A percentile compares a stretch with the other conserved stretches of the same genome.
Conservation (phyloP, 2,329 filamentous ascomycete species). For the Stachybotrys elegans region DNA sequence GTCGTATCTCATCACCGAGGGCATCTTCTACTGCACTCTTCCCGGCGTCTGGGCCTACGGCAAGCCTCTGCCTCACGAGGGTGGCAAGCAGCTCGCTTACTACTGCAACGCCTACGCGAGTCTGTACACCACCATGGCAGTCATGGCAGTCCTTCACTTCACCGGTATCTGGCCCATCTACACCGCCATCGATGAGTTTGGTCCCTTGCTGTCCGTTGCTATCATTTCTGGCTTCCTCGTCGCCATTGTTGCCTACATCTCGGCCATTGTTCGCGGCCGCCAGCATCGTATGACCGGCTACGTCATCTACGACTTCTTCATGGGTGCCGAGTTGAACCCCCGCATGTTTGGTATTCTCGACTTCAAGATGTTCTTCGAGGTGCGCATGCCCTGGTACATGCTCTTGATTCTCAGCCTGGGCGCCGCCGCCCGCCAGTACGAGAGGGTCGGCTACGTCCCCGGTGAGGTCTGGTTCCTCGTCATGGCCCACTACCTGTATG, state of each 20-base stretch:
- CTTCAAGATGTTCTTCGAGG: slow-evolving; percentile 97
- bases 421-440: slow-evolving; percentile 76
- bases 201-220: slow-evolving; percentile 84
- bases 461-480: slow-evolving; percentile 80
- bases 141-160: slow-evolving; percentile 70
- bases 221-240: slow-evolving; percentile 87
- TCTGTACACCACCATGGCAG: slow-evolving; percentile 78
- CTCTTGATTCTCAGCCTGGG: slow-evolving; percentile 74
- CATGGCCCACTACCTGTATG: slow-evolving; percentile 88
- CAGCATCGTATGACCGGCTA: slow-evolving; percentile 91
- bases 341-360: slow-evolving; percentile 82
- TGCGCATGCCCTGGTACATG: slow-evolving; percentile 89
- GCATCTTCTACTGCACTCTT: slow-evolving; percentile 73
- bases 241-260: slow-evolving; percentile 79
- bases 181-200: slow-evolving; percentile 92
- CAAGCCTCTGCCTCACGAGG: slow-evolving; percentile 77
- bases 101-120: slow-evolving; percentile 89
- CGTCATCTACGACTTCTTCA: slow-evolving; percentile 86
- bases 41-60: slow-evolving; percentile 86
- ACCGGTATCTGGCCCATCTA: slow-evolving; percentile 84
- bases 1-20: slow-evolving; percentile 85
- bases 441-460: slow-evolving; percentile 78
- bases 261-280: slow-evolving; percentile 71
- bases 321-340: slow-evolving; percentile 86
- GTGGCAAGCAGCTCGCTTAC: slow-evolving; percentile 83